phyloP scores from a whole-genome alignment of 139 green algal genomes.

The Axilococcus clingmanii region DNA sequence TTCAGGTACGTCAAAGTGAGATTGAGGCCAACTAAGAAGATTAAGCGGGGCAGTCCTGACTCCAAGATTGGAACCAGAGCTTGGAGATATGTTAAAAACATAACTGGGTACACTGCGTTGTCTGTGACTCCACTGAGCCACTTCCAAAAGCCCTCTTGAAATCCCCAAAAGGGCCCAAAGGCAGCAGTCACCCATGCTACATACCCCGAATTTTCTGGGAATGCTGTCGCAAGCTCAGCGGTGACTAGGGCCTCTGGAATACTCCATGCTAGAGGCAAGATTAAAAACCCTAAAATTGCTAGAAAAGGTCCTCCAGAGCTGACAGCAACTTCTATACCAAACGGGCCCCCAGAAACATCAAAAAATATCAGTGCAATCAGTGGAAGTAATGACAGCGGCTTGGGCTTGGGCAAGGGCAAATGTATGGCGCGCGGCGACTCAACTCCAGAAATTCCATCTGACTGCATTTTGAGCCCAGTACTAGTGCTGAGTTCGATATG shows the following conservation, averaged over 20 bases:
- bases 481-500: no score
- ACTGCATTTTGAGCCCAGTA: no score
- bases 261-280: constrained; percentile 79
- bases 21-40: constrained; percentile 51
- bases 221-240: constrained; percentile 83
- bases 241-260: constrained; percentile 89
- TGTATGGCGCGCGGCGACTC: no score
- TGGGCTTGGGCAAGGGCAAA: constrained; percentile 15
- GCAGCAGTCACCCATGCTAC: constrained; percentile 94
- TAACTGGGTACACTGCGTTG: constrained; percentile 93
- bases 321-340: constrained; percentile 88
- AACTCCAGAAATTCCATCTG: no score
- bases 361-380: constrained; percentile 94
- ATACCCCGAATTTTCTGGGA: constrained; percentile 88
- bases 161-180: constrained; percentile 95
- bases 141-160: constrained; percentile 86
- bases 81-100: constrained; percentile 85
- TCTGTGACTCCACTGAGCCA: constrained; percentile 90
- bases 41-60: neutral
- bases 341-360: constrained; percentile 90
- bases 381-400: constrained; percentile 69
- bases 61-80: constrained; percentile 9
- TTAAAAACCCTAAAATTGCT: constrained; percentile 70
- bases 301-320: constrained; percentile 63
- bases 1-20: constrained; percentile 75